phyloP scores from a whole-genome alignment of 352 stramenopile genomes.

The Globisporangium takayamanum region DNA sequence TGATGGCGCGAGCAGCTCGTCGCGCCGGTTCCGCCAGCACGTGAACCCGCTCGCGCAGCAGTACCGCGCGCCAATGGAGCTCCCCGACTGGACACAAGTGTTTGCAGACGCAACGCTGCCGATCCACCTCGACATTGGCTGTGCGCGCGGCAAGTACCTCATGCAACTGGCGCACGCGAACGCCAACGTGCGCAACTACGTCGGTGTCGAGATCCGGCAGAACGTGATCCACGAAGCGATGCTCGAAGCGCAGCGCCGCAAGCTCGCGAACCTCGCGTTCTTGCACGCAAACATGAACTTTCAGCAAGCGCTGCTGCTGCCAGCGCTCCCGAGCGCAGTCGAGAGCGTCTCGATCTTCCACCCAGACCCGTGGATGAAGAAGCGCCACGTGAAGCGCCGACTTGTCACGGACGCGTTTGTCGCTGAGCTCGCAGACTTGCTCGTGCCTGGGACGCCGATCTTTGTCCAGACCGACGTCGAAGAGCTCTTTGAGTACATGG shows the following conservation, averaged over 20 bases:
- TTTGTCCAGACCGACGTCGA: conserved; percentile 80
- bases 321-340: conserved; percentile 44
- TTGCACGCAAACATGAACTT: conserved; percentile 86
- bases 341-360: conserved; percentile 85
- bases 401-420: conserved; percentile 72
- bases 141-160: conserved; percentile 70
- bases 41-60: conserved; percentile 72
- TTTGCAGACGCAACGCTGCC: conserved; percentile 44
- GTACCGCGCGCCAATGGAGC: conserved; percentile 51
- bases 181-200: conserved; percentile 43
- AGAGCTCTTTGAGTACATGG: conserved; percentile 82
- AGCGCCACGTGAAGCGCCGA: conserved; percentile 76
- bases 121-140: conserved; percentile 82
- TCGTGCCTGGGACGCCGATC: conserved; percentile 51
- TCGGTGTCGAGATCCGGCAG: conserved; percentile 82
- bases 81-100: conserved; percentile 52
- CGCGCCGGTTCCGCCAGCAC: conserved; percentile 73
- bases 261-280: conserved; percentile 62
- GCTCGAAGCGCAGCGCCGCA: conserved; percentile 29
- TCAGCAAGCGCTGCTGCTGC: conserved; percentile 53
- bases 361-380: conserved; percentile 88
- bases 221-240: conserved; percentile 62
- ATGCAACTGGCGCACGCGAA: conserved; percentile 50
- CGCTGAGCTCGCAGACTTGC: conserved; percentile 40
- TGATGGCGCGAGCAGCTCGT: conserved; percentile 10